Conservation (phyloP, 805 yeast genomes). For the Wickerhamiella kazuoi region DNA sequence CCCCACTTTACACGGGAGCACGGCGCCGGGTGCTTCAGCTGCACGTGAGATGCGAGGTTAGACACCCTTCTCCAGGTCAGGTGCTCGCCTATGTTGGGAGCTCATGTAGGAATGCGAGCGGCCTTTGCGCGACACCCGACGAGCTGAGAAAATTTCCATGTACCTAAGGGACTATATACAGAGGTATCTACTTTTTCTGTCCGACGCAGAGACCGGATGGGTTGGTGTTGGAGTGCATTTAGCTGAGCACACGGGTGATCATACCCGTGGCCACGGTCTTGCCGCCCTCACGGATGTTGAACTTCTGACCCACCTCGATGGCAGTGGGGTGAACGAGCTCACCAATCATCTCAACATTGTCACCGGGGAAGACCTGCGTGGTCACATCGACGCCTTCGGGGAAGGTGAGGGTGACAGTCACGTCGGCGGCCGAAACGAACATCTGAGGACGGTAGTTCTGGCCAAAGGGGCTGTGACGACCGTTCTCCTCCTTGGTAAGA, state of each 20-base stretch:
- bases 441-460: conserved; percentile 96
- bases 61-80: too few relatives aligned
- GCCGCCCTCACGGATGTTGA: conserved; percentile 99
- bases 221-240: conserved; percentile 10
- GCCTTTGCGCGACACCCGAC: too few relatives aligned
- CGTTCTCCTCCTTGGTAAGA: conserved; percentile 95
- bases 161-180: not conserved
- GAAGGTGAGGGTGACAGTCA: conserved; percentile 77
- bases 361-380: conserved; percentile 92
- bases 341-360: conserved; percentile 91
- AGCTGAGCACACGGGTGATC: conserved; percentile 77
- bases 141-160: too few relatives aligned
- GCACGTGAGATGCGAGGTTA: too few relatives aligned
- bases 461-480: conserved; percentile 95
- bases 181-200: not conserved
- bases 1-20: too few relatives aligned
- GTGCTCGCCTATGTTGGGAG: too few relatives aligned
- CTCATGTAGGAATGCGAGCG: too few relatives aligned
- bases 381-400: conserved; percentile 75
- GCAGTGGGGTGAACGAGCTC: conserved; percentile 83
- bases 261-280: conserved; percentile 98
- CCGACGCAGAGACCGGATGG: not conserved
- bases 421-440: conserved; percentile 92
- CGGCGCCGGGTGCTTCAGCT: too few relatives aligned
- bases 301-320: conserved; percentile 90